Evolutionary conservation across 148 eudicot genomes (phyloP).

Genomic region (Chenopodium formosanum): DNA sequence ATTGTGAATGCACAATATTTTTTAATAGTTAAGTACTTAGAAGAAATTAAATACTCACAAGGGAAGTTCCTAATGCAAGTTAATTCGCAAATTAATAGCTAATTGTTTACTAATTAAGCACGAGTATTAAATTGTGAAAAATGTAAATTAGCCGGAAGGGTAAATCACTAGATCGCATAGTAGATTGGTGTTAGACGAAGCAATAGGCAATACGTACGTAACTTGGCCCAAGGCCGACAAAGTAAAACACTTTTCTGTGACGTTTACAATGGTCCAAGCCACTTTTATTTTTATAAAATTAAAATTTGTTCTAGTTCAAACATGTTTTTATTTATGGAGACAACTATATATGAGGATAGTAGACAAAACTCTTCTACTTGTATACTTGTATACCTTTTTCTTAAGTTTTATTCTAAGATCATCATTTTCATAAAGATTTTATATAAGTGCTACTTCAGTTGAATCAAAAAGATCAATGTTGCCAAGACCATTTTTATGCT

Average conservation of each 20-base stretch:
- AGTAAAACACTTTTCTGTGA: background rate
- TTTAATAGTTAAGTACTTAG: too few relatives aligned
- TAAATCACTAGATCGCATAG: background rate
- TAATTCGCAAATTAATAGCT: background rate
- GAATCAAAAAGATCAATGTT: too few relatives aligned
- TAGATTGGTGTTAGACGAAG: background rate
- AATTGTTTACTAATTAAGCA: too few relatives aligned
- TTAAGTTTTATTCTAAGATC: too few relatives aligned
- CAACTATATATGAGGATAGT: background rate
- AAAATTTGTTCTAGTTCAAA: background rate
- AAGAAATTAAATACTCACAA: too few relatives aligned
- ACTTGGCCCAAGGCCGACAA: constrained; percentile 10
- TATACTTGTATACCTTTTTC: too few relatives aligned
- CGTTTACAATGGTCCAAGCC: constrained; percentile 1
- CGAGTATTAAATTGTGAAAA: too few relatives aligned
- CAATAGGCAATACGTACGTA: background rate
- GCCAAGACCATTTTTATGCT: too few relatives aligned
- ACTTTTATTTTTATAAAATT: background rate
- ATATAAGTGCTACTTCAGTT: background rate
- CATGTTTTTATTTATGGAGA: constrained; percentile 6
- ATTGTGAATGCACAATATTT: too few relatives aligned
- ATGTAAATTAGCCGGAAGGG: background rate
- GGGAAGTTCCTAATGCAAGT: too few relatives aligned
- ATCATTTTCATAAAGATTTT: too few relatives aligned
- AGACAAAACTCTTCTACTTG: background rate